These are phyloP conservation scores for Stramenopiles sp. DNA, from an alignment of 352 stramenopile species.

Conservation along the genomic window DNA sequence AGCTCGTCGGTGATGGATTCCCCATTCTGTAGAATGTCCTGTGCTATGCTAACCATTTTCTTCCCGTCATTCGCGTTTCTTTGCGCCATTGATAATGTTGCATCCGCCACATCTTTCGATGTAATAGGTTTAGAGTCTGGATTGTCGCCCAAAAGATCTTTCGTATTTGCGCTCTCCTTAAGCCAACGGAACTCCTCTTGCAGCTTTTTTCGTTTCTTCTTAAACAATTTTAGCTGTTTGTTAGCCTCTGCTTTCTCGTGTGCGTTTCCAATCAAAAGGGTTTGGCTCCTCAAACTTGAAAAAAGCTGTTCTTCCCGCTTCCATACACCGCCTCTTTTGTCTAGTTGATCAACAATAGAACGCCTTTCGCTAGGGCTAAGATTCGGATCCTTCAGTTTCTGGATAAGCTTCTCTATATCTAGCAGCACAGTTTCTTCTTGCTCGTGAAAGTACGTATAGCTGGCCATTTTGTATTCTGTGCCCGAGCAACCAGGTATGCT, in stretches of 20 bases:
- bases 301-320: background rate
- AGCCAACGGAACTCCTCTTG: background rate
- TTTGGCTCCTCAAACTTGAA: background rate
- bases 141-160: background rate
- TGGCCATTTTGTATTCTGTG: background rate
- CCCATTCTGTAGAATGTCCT: background rate
- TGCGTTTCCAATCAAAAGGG: background rate
- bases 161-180: background rate
- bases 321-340: background rate
- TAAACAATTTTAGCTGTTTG: background rate
- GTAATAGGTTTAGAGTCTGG: background rate
- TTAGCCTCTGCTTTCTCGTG: background rate
- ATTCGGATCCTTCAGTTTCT: background rate
- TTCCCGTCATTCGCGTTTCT: background rate
- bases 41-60: background rate
- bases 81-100: background rate
- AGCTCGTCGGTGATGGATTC: background rate
- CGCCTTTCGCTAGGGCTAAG: background rate
- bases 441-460: background rate
- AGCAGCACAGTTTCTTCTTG: background rate
- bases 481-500: too few species aligned
- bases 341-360: background rate
- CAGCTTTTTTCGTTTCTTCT: background rate
- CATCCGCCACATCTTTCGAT: background rate
- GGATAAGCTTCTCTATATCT: background rate